Evolutionary conservation across 306 rosid genomes (phyloP).

Genomic region (Rubus parviflorus): DNA sequence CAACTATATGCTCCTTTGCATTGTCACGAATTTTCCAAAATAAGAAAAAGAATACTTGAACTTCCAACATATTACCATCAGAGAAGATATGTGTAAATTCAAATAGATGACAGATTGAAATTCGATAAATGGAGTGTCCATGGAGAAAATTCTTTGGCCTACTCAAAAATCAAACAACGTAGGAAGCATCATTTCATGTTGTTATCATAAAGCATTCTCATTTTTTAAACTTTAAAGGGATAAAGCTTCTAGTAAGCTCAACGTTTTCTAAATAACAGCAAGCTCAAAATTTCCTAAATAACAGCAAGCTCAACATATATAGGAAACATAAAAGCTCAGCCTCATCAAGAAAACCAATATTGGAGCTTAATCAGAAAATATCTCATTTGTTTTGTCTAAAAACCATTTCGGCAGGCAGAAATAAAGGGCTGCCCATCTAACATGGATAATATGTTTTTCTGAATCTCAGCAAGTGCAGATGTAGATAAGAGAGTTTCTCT

Average conservation of each 20-base stretch:
- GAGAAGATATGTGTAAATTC: neutral
- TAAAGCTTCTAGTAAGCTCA: neutral
- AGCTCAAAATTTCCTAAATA: neutral
- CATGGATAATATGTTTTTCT: no score
- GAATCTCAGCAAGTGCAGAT: neutral
- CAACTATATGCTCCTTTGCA: constrained; percentile 3
- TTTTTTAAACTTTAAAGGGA: neutral
- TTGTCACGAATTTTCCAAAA: neutral
- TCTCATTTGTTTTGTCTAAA: neutral
- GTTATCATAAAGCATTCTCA: neutral
- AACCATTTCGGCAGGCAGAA: neutral
- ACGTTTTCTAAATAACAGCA: no score
- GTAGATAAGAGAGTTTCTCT: neutral
- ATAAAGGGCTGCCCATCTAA: neutral
- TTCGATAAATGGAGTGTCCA: neutral
- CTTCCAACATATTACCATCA: neutral
- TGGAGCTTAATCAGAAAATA: neutral
- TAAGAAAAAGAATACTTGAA: neutral
- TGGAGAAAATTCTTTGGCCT: neutral
- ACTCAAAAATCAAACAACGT: neutral
- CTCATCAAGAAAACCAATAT: neutral
- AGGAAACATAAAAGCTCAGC: neutral
- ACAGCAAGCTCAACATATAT: neutral
- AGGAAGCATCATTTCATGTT: neutral
- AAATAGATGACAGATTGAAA: neutral